These are phyloP conservation scores for Cadophora sp. DNA, from an alignment of 2,329 filamentous ascomycete genomes.

Conservation along the genomic window DNA sequence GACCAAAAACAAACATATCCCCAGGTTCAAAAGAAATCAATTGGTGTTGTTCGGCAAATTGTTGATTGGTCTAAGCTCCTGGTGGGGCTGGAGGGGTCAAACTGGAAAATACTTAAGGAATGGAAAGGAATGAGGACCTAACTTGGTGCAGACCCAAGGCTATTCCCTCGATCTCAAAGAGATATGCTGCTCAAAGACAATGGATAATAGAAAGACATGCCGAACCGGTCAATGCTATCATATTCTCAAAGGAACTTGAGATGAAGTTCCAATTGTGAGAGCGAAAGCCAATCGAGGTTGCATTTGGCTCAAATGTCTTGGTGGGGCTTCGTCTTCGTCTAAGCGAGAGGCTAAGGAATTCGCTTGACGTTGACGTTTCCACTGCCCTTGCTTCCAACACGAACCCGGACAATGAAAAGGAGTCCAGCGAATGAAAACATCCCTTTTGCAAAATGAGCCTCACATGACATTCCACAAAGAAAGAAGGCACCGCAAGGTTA, in stretches of 20 bases:
- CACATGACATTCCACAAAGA: conserved; percentile 45
- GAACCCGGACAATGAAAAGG: conserved; percentile 3
- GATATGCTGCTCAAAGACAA: background rate
- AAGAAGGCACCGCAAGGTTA: conserved; percentile 40
- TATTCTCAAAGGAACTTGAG: background rate
- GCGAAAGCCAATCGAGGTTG: background rate
- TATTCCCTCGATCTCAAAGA: background rate
- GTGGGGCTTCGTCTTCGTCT: background rate
- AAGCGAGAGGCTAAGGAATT: conserved; percentile 7
- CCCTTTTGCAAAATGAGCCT: conserved; percentile 24
- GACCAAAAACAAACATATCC: background rate
- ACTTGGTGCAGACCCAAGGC: background rate
- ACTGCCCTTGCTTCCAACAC: conserved; percentile 11
- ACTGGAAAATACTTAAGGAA: background rate
- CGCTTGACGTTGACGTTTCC: conserved; percentile 12
- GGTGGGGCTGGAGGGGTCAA: background rate
- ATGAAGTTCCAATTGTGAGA: background rate
- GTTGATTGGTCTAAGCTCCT: background rate
- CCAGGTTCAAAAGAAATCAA: background rate
- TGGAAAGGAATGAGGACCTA: background rate
- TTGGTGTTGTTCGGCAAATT: background rate
- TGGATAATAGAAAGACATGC: background rate
- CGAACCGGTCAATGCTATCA: background rate
- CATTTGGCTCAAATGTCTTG: background rate
- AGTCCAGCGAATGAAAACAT: conserved; percentile 29